These are phyloP conservation scores for Coffea humblotiana DNA, from an alignment of 305 asterid genomes.

Conservation along the genomic window DNA sequence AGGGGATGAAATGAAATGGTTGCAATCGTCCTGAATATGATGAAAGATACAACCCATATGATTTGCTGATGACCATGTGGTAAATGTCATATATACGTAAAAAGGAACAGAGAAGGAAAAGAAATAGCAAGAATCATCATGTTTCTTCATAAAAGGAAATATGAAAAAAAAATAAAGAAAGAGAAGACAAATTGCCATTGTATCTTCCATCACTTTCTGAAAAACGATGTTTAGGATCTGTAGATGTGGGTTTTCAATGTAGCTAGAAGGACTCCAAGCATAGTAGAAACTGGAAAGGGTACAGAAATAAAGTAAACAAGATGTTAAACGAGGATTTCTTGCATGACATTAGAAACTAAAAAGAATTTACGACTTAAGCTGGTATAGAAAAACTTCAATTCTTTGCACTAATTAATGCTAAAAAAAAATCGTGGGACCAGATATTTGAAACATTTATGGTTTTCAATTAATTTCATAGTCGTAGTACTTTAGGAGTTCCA, in stretches of 20 bases:
- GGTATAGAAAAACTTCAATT: neutral
- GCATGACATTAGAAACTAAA: neutral
- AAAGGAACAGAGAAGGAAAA: neutral
- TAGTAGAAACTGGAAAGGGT: neutral
- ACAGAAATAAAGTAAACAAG: neutral
- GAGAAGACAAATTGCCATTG: neutral
- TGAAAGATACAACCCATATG: neutral
- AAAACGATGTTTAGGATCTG: neutral
- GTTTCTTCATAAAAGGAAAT: neutral
- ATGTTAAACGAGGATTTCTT: too few relatives aligned
- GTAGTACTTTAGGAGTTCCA: neutral
- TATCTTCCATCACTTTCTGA: neutral
- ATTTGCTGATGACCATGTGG: neutral
- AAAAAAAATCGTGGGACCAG: slow-evolving; percentile 1
- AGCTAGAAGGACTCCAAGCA: neutral
- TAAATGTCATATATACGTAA: neutral
- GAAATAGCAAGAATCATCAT: neutral
- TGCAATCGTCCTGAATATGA: neutral
- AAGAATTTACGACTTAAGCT: neutral
- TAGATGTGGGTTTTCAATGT: neutral
- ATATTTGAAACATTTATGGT: slow-evolving; percentile 1
- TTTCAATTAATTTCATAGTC: neutral
- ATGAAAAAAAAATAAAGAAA: neutral
- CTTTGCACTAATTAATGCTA: neutral
- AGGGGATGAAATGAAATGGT: neutral